phyloP scores from a whole-genome alignment of 1,139 yeast genomes.

The Scheffersomyces illinoinensis region DNA sequence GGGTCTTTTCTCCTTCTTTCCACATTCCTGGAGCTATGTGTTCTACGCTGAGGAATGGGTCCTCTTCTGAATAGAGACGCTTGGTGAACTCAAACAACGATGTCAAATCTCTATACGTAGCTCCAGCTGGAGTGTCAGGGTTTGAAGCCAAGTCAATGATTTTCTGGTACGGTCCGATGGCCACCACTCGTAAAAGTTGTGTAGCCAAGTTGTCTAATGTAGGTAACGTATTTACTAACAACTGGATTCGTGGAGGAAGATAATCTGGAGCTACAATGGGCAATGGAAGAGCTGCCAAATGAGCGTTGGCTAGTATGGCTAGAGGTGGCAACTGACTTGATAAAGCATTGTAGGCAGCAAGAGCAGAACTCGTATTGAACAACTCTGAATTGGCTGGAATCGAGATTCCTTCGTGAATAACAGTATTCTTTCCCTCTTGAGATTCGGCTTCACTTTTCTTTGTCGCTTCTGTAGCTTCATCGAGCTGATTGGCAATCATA shows the following conservation, averaged over 20 bases:
- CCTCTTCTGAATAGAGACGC: slow-evolving; percentile 61
- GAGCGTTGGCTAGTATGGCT: slow-evolving; percentile 49
- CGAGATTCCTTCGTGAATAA: slow-evolving; percentile 24
- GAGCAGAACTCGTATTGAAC: slow-evolving; percentile 39
- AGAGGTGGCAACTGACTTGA: slow-evolving; percentile 41
- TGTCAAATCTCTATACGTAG: slow-evolving; percentile 70
- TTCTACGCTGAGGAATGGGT: slow-evolving; percentile 64
- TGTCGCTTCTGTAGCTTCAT: slow-evolving; percentile 21
- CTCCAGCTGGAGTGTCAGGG: slow-evolving; percentile 72
- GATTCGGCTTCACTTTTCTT: slow-evolving; percentile 6
- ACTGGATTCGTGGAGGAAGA: slow-evolving; percentile 60
- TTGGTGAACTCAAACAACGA: slow-evolving; percentile 76
- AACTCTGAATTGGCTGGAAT: slow-evolving; percentile 47
- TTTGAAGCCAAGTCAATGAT: slow-evolving; percentile 71
- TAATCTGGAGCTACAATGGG: slow-evolving; percentile 56
- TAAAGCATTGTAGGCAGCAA: slow-evolving; percentile 45
- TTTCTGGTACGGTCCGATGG: slow-evolving; percentile 71
- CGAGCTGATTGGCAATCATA: slow-evolving; percentile 22
- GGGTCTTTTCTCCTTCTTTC: slow-evolving; percentile 63
- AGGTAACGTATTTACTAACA: slow-evolving; percentile 66
- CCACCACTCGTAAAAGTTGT: slow-evolving; percentile 68
- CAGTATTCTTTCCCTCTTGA: slow-evolving; percentile 6
- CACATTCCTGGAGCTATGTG: slow-evolving; percentile 66
- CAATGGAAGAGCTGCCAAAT: slow-evolving; percentile 58
- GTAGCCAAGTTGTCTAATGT: slow-evolving; percentile 73